phyloP scores from a whole-genome alignment of 2,329 filamentous ascomycete species.

The Pseudogymnoascus sp. region DNA sequence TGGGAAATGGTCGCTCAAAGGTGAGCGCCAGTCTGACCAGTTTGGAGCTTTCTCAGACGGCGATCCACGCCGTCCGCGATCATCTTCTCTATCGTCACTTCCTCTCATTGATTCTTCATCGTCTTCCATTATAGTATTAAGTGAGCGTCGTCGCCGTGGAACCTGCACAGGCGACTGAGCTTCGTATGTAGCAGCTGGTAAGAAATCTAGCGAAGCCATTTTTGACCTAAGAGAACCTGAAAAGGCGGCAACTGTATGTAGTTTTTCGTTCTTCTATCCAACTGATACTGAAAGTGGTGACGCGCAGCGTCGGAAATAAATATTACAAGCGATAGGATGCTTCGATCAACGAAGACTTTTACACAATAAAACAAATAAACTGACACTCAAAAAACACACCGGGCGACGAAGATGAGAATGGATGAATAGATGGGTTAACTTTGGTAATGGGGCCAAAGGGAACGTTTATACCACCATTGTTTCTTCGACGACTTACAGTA shows the following conservation, averaged over 20 bases:
- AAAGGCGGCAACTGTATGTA: conserved; percentile 10
- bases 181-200: conserved; percentile 42
- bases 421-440: conserved; percentile 2
- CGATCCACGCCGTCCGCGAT: conserved; percentile 30
- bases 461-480: conserved; percentile 7
- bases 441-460: conserved; percentile 1
- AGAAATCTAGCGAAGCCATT: conserved; percentile 32
- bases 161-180: conserved; percentile 46
- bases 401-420: conserved; percentile 10
- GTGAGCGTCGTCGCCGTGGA: conserved; percentile 39
- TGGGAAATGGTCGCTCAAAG: conserved; percentile 54
- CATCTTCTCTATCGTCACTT: conserved; percentile 23
- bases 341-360: conserved; percentile 32
- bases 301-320: conserved; percentile 24
- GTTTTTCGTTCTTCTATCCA: not conserved
- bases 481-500: conserved; percentile 8
- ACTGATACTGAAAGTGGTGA: conserved; percentile 13
- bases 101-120: conserved; percentile 28
- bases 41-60: conserved; percentile 27
- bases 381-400: conserved; percentile 12
- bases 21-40: conserved; percentile 31
- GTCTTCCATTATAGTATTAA: conserved; percentile 61
- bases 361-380: conserved; percentile 12
- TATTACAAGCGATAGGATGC: conserved; percentile 30
- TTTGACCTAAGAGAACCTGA: conserved; percentile 14